Evolutionary conservation across 2,329 filamentous ascomycete species (phyloP), one percentile per base, ranked within the genome.

Genomic region (Cryoendolithus antarcticus): DNA sequence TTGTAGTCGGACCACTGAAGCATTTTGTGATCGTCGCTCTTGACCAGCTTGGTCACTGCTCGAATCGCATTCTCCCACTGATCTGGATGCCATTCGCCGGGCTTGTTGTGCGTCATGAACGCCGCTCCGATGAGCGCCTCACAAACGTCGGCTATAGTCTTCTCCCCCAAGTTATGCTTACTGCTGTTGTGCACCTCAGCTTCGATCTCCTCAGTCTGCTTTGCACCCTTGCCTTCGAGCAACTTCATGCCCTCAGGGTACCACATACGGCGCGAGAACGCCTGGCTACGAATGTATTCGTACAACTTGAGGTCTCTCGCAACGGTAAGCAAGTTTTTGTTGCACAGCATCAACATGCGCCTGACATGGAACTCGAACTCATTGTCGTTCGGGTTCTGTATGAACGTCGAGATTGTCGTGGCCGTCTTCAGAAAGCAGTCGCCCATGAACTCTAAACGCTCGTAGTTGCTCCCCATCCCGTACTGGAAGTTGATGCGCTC

Each of bases 381-480:
- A 47, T 86, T 77, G 44, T 82, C 76, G 35, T 82, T 74, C 0
- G 86, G 85, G 12, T 82, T 77, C 21, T 77, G 71, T 1, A 81
- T 80, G 55, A 82, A 96, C 0, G 93, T 68, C 1, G 86, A 79
- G 38, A 98, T 86, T 0, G 88, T 89, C 0, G 89, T 95, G 8
- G 84, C 85, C 79, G 95, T 89, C 62, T 98, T 98, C 43, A 98
- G 69, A 53, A 95, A 94, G 28, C 81, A 83, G 57, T 98, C 91
- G 0, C 91, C 91, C 2, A 96, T 70, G 43, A 95, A 93, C 53
- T 98, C 91, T 0, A 96, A 70, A 9, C 91, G 75, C 59, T 98
- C 91, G 52, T 98, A 98, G 50, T 96, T 96, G 30, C 80, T 80
- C 1, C 86, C 86, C 86, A 94, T 94, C 2, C 86, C 88, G 35